These are phyloP conservation scores for Micromonas commoda DNA, from an alignment of 139 green algal species.

Conservation along the genomic window DNA sequence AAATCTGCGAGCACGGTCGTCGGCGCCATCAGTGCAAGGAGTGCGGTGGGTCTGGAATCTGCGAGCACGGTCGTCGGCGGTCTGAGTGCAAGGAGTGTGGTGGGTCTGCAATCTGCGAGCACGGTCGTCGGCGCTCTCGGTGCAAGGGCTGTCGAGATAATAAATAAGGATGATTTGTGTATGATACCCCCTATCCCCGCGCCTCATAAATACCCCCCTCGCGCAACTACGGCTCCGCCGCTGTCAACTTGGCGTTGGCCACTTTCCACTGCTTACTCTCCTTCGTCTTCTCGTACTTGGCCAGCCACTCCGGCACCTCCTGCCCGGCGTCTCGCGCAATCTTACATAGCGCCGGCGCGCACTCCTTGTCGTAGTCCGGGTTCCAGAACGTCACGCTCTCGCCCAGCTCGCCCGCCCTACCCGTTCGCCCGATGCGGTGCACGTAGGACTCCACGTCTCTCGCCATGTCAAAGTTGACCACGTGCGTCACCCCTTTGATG, in stretches of 20 bases:
- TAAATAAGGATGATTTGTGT: no score
- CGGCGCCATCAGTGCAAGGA: no score
- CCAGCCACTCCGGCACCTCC: slow-evolving; percentile 28
- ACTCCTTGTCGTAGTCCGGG: slow-evolving; percentile 31
- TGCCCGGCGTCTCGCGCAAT: slow-evolving; percentile 28
- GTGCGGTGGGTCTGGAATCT: no score
- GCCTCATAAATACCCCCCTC: no score
- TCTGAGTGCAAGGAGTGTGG: no score
- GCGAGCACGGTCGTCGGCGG: no score
- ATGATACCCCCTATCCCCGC: no score
- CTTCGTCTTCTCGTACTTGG: slow-evolving; percentile 26
- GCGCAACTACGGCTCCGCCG: neutral
- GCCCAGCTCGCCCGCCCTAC: slow-evolving; percentile 57
- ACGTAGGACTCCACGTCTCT: slow-evolving; percentile 53
- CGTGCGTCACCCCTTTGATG: slow-evolving; percentile 45
- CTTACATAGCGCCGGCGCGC: slow-evolving; percentile 29
- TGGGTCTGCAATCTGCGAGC: no score
- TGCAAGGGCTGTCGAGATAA: no score
- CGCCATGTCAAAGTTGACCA: slow-evolving; percentile 50
- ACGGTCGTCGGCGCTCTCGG: no score
- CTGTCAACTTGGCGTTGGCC: neutral
- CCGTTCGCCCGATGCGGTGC: slow-evolving; percentile 62
- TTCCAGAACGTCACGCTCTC: slow-evolving; percentile 63
- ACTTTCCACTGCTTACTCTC: slow-evolving; percentile 26
- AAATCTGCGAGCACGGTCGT: no score